phyloP scores from a whole-genome alignment of 2,329 filamentous ascomycete species.

The Diaporthe citri region DNA sequence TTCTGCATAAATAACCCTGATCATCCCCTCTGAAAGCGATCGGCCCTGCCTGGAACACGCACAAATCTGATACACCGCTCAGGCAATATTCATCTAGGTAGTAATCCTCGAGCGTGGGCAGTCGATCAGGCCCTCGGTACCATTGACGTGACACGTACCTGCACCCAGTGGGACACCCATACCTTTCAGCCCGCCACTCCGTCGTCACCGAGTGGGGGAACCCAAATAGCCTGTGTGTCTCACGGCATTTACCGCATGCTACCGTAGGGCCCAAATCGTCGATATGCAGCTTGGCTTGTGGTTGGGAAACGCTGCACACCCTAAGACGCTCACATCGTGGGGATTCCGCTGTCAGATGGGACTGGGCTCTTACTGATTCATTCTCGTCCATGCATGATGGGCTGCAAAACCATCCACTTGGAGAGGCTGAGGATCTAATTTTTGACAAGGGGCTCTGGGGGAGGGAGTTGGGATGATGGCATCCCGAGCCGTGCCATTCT shows the following conservation, averaged over 20 bases:
- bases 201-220: neutral
- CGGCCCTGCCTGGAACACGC: neutral
- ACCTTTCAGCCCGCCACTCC: conserved; percentile 11
- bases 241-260: neutral
- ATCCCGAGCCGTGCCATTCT: neutral
- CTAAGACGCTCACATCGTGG: neutral
- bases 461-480: neutral
- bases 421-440: neutral
- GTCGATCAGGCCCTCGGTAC: neutral
- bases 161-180: neutral
- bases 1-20: neutral
- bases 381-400: neutral
- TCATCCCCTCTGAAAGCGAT: neutral
- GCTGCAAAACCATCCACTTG: neutral
- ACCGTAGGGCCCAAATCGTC: neutral
- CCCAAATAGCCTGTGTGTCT: neutral
- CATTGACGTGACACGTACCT: neutral
- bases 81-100: neutral
- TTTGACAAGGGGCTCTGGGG: neutral
- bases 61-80: conserved; percentile 1
- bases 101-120: conserved; percentile 1
- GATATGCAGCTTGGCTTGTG: conserved; percentile 13
- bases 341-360: neutral
- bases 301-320: neutral
- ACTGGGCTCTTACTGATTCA: neutral